phyloP scores from a whole-genome alignment of 73 alveolate species.

The Urostyla sp. region DNA sequence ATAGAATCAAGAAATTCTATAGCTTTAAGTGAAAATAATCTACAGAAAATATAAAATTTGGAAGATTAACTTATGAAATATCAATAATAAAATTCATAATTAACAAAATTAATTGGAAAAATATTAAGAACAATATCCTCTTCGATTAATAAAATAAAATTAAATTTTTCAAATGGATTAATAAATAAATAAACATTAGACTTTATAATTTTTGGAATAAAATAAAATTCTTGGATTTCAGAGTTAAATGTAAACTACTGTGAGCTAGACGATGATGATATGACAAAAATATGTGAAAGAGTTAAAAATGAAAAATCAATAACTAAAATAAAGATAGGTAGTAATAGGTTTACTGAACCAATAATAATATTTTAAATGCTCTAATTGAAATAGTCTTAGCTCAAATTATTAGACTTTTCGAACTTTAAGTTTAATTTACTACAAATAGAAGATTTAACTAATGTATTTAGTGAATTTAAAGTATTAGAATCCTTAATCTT shows the following conservation, averaged over 20 bases:
- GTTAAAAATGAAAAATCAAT: slow-evolving; percentile 2
- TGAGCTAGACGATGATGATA: slow-evolving; percentile 17
- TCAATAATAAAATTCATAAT: too few relatives aligned
- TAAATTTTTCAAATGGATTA: too few relatives aligned
- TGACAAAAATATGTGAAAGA: neutral
- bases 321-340: neutral
- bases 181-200: neutral
- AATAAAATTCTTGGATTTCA: slow-evolving; percentile 1
- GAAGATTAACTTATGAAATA: too few relatives aligned
- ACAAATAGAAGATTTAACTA: neutral
- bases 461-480: neutral
- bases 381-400: neutral
- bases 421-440: neutral
- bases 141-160: too few relatives aligned
- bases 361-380: neutral
- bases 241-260: slow-evolving; percentile 18
- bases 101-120: too few relatives aligned
- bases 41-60: too few relatives aligned
- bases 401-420: slow-evolving; percentile 4
- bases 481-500: neutral
- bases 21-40: too few relatives aligned
- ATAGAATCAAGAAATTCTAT: too few relatives aligned
- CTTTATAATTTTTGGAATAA: slow-evolving; percentile 23
- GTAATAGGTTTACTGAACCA: slow-evolving; percentile 13
- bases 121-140: too few relatives aligned